phyloP scores from a whole-genome alignment of 129 eudicot species.

The Artemisia annua region DNA sequence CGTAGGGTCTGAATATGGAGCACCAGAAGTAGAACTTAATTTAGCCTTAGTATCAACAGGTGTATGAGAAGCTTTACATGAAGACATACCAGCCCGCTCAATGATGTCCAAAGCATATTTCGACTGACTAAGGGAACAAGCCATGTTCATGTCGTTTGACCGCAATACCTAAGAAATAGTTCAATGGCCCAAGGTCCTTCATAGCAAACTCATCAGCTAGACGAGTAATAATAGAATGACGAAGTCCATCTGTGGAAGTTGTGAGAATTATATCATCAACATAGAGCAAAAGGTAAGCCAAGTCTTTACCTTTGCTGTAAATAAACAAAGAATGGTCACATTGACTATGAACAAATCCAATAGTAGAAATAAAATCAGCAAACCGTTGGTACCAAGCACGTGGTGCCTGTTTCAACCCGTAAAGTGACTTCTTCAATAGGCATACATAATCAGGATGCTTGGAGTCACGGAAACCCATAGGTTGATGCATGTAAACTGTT shows the following conservation, averaged over 20 bases:
- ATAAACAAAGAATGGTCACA: background rate
- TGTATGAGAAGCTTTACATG: slow-evolving; percentile 1
- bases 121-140: background rate
- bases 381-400: background rate
- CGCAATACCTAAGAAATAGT: slow-evolving; percentile 12
- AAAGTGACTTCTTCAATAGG: background rate
- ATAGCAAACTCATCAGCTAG: background rate
- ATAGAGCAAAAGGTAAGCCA: background rate
- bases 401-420: background rate
- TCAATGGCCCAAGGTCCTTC: background rate
- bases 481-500: background rate
- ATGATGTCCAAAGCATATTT: slow-evolving; percentile 6
- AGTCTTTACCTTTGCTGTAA: background rate
- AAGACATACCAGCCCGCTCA: background rate
- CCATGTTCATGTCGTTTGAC: background rate
- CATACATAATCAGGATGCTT: background rate
- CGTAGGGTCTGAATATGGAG: background rate
- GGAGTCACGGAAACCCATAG: background rate
- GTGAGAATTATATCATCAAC: background rate
- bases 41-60: slow-evolving; percentile 7
- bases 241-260: background rate
- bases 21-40: background rate
- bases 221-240: background rate
- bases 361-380: background rate
- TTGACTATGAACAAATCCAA: background rate